Evolutionary conservation across 169 alveolate species (phyloP).

Genomic region (Ichthyophthirius multifiliis): DNA sequence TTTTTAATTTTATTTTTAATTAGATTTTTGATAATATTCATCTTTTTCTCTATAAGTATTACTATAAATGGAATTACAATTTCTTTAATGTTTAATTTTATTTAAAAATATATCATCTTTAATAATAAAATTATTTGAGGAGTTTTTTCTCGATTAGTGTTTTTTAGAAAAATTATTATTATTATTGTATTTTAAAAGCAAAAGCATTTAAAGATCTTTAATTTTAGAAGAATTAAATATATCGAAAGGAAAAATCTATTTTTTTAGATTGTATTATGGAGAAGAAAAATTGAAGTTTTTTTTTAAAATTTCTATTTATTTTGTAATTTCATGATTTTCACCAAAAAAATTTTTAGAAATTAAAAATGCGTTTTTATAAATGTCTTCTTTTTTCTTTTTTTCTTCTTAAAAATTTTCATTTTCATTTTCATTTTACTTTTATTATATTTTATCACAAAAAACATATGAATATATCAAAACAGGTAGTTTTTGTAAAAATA

Average conservation of each 20-base stretch:
- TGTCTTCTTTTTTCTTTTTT: neutral
- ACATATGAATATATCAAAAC: neutral
- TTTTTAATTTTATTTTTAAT: too few species aligned
- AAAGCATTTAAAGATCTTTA: neutral
- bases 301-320: neutral
- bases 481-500: neutral
- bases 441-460: neutral
- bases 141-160: too few species aligned
- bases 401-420: neutral
- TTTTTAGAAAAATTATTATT: neutral
- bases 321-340: neutral
- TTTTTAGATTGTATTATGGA: neutral
- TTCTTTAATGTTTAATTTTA: too few species aligned
- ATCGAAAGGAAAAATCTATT: neutral
- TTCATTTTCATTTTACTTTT: neutral
- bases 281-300: neutral
- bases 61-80: too few species aligned
- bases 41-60: too few species aligned
- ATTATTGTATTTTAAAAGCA: neutral
- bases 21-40: too few species aligned
- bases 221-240: neutral
- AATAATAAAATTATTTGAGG: too few species aligned
- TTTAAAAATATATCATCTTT: too few species aligned
- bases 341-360: neutral
- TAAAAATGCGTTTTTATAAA: neutral